phyloP scores from a whole-genome alignment of 768 basidiomycete species.

The Mycena venus region DNA sequence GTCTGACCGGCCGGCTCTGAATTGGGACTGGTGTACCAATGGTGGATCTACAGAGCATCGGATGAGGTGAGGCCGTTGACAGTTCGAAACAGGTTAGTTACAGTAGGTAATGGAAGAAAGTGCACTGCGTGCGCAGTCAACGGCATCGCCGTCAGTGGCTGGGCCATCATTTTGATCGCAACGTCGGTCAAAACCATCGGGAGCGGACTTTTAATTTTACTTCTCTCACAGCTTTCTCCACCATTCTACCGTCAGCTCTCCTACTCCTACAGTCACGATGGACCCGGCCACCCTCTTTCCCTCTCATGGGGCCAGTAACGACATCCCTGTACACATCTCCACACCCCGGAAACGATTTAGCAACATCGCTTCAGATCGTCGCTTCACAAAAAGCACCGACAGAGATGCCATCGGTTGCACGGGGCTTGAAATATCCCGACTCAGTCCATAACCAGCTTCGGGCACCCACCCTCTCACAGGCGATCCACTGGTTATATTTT shows the following conservation, averaged over 20 bases:
- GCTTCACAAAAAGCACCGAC: not conserved
- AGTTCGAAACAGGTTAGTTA: not conserved
- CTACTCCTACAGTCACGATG: too few species aligned
- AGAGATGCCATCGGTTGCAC: too few species aligned
- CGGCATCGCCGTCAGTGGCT: not conserved
- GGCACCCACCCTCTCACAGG: too few species aligned
- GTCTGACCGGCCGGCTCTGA: not conserved
- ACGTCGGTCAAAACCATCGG: too few species aligned
- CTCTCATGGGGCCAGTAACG: not conserved
- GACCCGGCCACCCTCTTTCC: too few species aligned
- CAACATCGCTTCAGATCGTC: not conserved
- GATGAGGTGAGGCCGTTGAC: not conserved
- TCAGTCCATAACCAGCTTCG: too few species aligned
- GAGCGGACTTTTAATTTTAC: too few species aligned
- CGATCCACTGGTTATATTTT: too few species aligned
- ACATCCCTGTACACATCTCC: not conserved
- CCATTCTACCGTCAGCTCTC: too few species aligned
- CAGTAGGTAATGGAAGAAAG: not conserved
- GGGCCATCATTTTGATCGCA: not conserved
- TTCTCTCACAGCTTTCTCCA: too few species aligned
- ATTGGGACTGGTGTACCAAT: not conserved
- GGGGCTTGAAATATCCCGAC: too few species aligned
- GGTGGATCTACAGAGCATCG: not conserved
- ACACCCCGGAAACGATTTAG: not conserved
- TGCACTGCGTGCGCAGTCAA: too few species aligned